phyloP scores from a whole-genome alignment of 2,329 filamentous ascomycete genomes.

The Rosellinia necatrix region DNA sequence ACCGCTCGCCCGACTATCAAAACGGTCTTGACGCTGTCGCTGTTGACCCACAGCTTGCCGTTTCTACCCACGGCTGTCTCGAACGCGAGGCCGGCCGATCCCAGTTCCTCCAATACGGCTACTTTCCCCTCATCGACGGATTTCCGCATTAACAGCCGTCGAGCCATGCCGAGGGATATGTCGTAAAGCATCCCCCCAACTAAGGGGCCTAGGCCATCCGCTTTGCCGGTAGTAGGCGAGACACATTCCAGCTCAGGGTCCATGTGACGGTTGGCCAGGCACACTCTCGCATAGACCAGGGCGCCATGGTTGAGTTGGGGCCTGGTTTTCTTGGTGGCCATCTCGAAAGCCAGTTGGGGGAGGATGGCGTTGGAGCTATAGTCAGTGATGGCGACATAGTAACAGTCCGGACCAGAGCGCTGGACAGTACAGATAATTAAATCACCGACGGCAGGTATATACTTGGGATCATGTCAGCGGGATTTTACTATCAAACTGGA shows the following conservation, averaged over 20 bases:
- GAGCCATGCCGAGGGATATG: slow-evolving; percentile 80
- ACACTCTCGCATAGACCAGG: slow-evolving; percentile 86
- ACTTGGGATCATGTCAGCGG: slow-evolving; percentile 56
- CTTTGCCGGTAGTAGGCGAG: slow-evolving; percentile 81
- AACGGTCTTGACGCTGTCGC: slow-evolving; percentile 72
- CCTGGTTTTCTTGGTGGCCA: slow-evolving; percentile 87
- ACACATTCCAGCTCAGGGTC: slow-evolving; percentile 92
- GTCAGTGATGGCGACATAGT: slow-evolving; percentile 76
- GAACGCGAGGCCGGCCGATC: slow-evolving; percentile 76
- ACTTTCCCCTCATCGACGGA: slow-evolving; percentile 66
- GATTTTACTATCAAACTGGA: too few species aligned
- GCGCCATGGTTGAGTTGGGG: slow-evolving; percentile 76
- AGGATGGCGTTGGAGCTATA: slow-evolving; percentile 69
- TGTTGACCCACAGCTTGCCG: slow-evolving; percentile 89
- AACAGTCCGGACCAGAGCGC: slow-evolving; percentile 75
- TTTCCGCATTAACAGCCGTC: slow-evolving; percentile 72
- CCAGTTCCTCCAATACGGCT: slow-evolving; percentile 79
- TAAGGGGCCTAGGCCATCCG: slow-evolving; percentile 84
- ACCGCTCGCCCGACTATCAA: slow-evolving; percentile 80
- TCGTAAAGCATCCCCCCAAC: slow-evolving; percentile 85
- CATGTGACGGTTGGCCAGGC: slow-evolving; percentile 77
- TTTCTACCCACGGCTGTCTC: slow-evolving; percentile 94
- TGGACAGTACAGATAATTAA: slow-evolving; percentile 86
- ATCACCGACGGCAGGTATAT: slow-evolving; percentile 79
- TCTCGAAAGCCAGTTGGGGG: slow-evolving; percentile 90